Percentiles rank a stretch among this genome's conserved stretches.
Conservation (phyloP, 306 rosid species). For the Phaseolus lunatus region DNA sequence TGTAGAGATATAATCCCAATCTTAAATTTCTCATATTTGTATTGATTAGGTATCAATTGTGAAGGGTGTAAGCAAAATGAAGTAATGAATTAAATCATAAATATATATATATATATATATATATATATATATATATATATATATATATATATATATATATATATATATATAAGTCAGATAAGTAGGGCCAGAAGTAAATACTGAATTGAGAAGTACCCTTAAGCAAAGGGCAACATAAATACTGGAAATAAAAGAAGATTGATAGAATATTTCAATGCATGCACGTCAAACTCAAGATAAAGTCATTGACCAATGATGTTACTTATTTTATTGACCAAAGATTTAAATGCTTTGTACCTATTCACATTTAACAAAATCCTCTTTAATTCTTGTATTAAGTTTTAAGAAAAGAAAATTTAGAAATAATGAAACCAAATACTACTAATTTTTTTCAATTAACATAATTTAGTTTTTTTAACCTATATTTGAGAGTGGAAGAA, state of each 20-base stretch:
- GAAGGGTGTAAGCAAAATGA: neutral
- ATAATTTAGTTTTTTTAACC: no score
- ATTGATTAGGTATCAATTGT: slow-evolving; percentile 22
- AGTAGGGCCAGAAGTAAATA: slow-evolving; percentile 51
- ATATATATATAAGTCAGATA: slow-evolving; percentile 15
- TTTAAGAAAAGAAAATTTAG: no score
- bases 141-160: no score
- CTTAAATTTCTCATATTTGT: slow-evolving; percentile 28
- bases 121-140: no score
- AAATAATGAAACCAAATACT: no score
- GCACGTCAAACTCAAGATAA: neutral
- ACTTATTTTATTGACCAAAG: no score
- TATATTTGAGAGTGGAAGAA: no score
- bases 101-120: neutral
- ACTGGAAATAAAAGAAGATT: neutral
- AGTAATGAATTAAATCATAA: neutral
- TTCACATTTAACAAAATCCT: neutral
- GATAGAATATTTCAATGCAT: neutral
- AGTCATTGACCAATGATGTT: neutral
- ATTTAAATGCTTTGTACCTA: neutral
- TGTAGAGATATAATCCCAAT: neutral
- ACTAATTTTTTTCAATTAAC: no score
- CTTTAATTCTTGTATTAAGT: no score
- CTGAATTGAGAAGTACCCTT: slow-evolving; percentile 41
- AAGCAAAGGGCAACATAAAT: slow-evolving; percentile 45